Conservation (phyloP, 2,329 filamentous ascomycete species). For the Alternaria sp. region DNA sequence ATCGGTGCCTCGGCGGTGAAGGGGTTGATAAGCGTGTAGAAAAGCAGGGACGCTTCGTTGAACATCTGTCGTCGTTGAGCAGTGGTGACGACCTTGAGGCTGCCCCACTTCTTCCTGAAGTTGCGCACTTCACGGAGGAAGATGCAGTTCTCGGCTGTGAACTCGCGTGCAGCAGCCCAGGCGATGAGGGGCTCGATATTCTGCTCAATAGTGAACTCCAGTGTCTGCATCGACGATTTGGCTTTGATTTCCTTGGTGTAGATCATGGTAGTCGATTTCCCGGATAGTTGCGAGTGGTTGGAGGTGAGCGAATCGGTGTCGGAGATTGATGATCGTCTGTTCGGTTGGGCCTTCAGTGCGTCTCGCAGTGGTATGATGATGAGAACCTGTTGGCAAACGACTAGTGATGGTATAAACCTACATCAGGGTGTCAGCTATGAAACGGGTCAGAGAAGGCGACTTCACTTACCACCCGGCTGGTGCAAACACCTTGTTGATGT, state of each 20-base stretch:
- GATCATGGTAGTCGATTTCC: conserved; percentile 30
- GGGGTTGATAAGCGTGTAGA: conserved; percentile 47
- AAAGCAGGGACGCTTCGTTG: conserved; percentile 47
- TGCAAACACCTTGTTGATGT: conserved; percentile 41
- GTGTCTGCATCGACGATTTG: conserved; percentile 46
- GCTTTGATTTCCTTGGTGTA: conserved; percentile 39
- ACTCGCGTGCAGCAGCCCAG: conserved; percentile 45
- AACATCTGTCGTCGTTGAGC: conserved; percentile 45
- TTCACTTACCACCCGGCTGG: conserved; percentile 45
- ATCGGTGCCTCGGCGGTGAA: conserved; percentile 47
- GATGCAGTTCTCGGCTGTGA: conserved; percentile 48
- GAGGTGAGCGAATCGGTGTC: conserved; percentile 38
- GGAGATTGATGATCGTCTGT: conserved; percentile 27
- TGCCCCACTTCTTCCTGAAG: conserved; percentile 45
- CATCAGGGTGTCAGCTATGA: background rate
- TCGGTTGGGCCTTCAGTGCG: conserved; percentile 28
- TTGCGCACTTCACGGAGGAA: conserved; percentile 49
- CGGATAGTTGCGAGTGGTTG: conserved; percentile 23
- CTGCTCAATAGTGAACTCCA: conserved; percentile 44
- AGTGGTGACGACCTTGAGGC: conserved; percentile 34
- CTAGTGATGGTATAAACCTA: conserved; percentile 46
- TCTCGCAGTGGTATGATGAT: conserved; percentile 45
- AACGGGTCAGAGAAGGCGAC: background rate
- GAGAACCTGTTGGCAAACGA: conserved; percentile 47
- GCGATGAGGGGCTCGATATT: conserved; percentile 45